A percentile compares a stretch with the other conserved stretches of the same genome.
phyloP scores from a whole-genome alignment of 306 rosid genomes.

The Luffa acutangula region DNA sequence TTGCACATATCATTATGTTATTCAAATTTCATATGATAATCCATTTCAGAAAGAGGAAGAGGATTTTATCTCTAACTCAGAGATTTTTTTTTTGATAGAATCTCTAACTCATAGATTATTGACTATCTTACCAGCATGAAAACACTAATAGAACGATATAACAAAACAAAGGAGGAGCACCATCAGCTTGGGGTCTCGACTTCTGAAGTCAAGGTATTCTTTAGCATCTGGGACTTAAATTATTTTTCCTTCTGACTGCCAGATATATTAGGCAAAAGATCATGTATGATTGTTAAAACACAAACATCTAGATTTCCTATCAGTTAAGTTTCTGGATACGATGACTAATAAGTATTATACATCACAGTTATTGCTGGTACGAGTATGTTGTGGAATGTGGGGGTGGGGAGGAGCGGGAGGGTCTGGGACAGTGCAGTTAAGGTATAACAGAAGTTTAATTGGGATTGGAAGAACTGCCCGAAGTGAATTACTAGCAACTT shows the following conservation, averaged over 20 bases:
- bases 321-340: background rate
- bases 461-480: background rate
- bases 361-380: background rate
- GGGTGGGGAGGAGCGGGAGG: background rate
- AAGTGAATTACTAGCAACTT: background rate
- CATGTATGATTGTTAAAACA: background rate
- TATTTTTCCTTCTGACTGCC: background rate
- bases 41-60: background rate
- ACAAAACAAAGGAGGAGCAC: slow-evolving; percentile 62
- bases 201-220: slow-evolving; percentile 76
- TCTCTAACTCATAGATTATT: background rate
- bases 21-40: background rate
- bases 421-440: background rate
- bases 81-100: too few relatives aligned
- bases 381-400: background rate
- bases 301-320: background rate
- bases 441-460: background rate
- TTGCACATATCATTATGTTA: background rate
- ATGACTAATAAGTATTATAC: background rate
- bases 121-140: slow-evolving; percentile 48
- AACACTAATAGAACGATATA: slow-evolving; percentile 66
- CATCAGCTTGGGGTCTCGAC: slow-evolving; percentile 38
- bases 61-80: background rate
- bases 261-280: background rate
- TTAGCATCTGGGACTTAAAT: background rate